Conservation (phyloP, 1,139 yeast species). For the Saccharomyces pastorianus region DNA sequence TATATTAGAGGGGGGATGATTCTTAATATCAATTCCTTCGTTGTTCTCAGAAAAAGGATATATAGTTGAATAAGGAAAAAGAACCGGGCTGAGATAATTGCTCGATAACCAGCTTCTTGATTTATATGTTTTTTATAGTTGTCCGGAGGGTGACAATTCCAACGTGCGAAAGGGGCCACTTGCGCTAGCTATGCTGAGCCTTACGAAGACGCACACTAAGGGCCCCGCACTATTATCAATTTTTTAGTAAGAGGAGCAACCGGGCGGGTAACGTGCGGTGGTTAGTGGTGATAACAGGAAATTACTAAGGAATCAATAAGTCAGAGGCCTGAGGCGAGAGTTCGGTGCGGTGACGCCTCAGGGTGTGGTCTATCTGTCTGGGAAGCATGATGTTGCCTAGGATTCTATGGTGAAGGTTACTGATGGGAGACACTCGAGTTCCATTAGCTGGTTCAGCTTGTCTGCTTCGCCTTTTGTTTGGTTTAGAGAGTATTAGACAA, state of each 20-base stretch:
- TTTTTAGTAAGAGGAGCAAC: background rate
- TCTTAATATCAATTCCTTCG: background rate
- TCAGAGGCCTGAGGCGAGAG: background rate
- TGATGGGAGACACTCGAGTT: background rate
- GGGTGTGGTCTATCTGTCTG: background rate
- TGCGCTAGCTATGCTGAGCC: background rate
- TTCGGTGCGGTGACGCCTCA: background rate
- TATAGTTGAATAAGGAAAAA: background rate
- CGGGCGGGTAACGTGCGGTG: background rate
- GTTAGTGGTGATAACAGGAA: background rate
- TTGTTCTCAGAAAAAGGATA: background rate
- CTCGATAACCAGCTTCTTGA: background rate
- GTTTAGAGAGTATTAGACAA: background rate
- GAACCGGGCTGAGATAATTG: background rate
- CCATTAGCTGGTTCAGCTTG: background rate
- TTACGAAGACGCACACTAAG: background rate
- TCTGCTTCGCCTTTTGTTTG: background rate
- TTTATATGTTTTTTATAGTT: background rate
- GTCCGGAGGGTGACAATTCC: background rate
- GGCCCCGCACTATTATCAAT: background rate
- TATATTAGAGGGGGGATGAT: background rate
- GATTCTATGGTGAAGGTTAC: background rate
- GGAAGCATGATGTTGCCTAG: background rate
- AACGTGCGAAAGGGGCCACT: background rate
- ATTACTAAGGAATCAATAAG: background rate